Conservation (phyloP, 1,284 basidiomycete genomes). For the Apiotrichum veenhuisii region DNA sequence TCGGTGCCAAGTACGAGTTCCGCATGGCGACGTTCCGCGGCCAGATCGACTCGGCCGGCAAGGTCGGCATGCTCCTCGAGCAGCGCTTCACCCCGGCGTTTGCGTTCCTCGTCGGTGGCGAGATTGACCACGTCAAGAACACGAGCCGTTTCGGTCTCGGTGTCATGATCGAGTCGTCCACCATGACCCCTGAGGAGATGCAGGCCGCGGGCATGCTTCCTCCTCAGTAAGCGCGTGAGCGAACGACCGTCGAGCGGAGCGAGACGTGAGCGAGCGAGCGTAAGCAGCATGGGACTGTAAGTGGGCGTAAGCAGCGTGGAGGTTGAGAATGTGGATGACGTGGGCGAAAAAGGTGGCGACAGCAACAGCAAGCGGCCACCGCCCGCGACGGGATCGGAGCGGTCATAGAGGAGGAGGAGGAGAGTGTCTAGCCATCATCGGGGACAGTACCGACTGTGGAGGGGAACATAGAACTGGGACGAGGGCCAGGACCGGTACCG, state of each 20-base stretch:
- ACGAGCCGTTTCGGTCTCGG: conserved; percentile 90
- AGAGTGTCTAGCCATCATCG: neutral
- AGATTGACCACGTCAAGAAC: conserved; percentile 99
- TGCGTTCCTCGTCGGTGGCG: conserved; percentile 88
- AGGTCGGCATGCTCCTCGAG: conserved; percentile 91
- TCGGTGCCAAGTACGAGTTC: conserved; percentile 96
- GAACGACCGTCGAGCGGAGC: no score
- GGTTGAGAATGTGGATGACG: no score
- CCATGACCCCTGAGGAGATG: conserved; percentile 50
- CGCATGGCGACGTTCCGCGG: conserved; percentile 88
- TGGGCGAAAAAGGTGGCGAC: neutral
- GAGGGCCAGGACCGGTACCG: neutral
- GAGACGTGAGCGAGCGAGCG: no score
- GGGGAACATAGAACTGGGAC: neutral
- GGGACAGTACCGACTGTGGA: neutral
- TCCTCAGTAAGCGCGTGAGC: conserved; percentile 18
- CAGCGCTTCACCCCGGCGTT: conserved; percentile 94
- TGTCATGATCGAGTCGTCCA: conserved; percentile 78
- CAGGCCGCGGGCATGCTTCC: conserved; percentile 46
- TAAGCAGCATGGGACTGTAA: no score
- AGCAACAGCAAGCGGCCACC: neutral
- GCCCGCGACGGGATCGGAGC: neutral
- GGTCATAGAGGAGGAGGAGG: conserved; percentile 1
- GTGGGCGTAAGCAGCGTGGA: no score
- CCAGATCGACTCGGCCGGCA: conserved; percentile 86